A percentile compares a stretch with the other conserved stretches of the same genome.
phyloP scores from a whole-genome alignment of 2,329 filamentous ascomycete genomes.

The Penicillium sp. region DNA sequence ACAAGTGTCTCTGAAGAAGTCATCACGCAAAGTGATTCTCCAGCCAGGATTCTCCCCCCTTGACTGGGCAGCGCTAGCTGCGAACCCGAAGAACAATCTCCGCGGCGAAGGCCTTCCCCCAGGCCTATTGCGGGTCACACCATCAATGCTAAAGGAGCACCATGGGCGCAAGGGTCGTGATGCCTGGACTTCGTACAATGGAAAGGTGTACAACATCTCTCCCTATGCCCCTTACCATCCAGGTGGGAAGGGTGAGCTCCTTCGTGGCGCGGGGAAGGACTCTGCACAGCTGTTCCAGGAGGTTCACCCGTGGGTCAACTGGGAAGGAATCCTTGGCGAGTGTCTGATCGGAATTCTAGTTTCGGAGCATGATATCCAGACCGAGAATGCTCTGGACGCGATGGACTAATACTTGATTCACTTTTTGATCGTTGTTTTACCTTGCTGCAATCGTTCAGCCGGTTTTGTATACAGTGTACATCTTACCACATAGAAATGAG shows the following conservation, averaged over 20 bases:
- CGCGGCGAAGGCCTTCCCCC: conserved; percentile 54
- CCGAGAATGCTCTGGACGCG: conserved; percentile 49
- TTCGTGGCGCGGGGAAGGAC: conserved; percentile 65
- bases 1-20: conserved; percentile 49
- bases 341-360: conserved; percentile 63
- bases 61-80: conserved; percentile 84
- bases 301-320: conserved; percentile 66
- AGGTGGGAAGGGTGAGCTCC: conserved; percentile 64
- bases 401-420: conserved; percentile 53
- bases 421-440: not conserved
- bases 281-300: conserved; percentile 61
- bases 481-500: conserved; percentile 15
- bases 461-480: conserved; percentile 6
- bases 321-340: conserved; percentile 63
- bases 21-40: conserved; percentile 63
- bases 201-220: conserved; percentile 90
- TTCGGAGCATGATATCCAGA: conserved; percentile 48
- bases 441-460: not conserved
- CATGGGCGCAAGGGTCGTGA: conserved; percentile 81
- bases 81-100: conserved; percentile 61
- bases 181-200: conserved; percentile 86
- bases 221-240: conserved; percentile 90
- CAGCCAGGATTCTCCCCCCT: conserved; percentile 91
- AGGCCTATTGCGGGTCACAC: conserved; percentile 70
- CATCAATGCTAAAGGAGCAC: conserved; percentile 71